Base-by-base conservation (phyloP, 352 stramenopile species). In the Phytophthora agathidicida region DNA sequence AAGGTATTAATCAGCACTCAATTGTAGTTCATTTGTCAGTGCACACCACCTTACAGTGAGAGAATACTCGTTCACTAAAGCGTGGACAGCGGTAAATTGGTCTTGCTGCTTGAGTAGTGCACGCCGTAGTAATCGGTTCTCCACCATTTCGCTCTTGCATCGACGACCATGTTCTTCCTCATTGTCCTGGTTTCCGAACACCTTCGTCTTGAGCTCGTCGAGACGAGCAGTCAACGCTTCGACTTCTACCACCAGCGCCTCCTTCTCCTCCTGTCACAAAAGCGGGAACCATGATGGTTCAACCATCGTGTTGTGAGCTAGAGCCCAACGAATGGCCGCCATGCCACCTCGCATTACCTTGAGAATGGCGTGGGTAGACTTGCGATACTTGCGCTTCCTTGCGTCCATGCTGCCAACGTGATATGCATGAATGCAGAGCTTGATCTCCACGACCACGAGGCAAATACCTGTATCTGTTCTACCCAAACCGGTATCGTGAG, bases 71-170 rank as follows among this genome's bases (percentile, higher is more conserved):
- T 64, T 61, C 16, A 56, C 57, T 22, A 72, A 50, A 1, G 52
- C 39, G n/a, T 79, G 66, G 5, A 66, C 57, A 5, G 66, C 36
- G n/a, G 62, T 51, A 30, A 74, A 64, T 32, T 77, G 61, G 32
- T 32, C 36, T 26, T 76, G 65, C 41, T 68, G 51, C 17, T 61
- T 31, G 22, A 50, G 33, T 24, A 75, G 39, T 3, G 52, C 38
- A 24, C 52, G 49, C 7, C 56, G 33, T 13, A 71, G 36, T 26
- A 60, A 24, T 3, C 47, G 33, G 30, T 65, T 67, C 28, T 55
- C 44, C 35, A 61, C 38, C 23, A 67, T 36, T 33, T 55, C 61
- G 20, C 62, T 36, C 13, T 45, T 58, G 19, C 17, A 66, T 32
- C 41, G 35, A 10, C 20, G 49, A 16, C 53, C 43, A 7, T 60